A percentile compares a stretch with the other conserved stretches of the same genome.
These are phyloP conservation scores for Aureobasidium sp. DNA, from an alignment of 2,329 filamentous ascomycete species.

Conservation along the genomic window DNA sequence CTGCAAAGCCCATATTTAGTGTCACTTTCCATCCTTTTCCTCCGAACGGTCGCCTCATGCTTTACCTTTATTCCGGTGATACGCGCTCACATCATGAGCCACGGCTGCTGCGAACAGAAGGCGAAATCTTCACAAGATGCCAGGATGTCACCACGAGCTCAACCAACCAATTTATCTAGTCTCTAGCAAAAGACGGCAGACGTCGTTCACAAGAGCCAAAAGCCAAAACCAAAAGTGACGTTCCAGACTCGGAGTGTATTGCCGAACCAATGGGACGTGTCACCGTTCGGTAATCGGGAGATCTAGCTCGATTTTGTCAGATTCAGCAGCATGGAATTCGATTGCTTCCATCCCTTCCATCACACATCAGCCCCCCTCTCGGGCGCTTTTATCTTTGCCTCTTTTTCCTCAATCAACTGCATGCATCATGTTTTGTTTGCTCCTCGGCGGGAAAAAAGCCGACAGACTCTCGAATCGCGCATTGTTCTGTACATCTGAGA, in stretches of 20 bases:
- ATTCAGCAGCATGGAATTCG: neutral
- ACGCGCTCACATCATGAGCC: neutral
- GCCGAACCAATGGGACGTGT: neutral
- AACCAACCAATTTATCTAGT: neutral
- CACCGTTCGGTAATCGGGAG: conserved; percentile 6
- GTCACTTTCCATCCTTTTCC: neutral
- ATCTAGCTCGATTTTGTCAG: conserved; percentile 6
- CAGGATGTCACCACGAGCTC: neutral
- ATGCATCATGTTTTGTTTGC: neutral
- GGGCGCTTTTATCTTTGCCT: no score
- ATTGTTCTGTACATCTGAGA: neutral
- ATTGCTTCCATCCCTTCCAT: conserved; percentile 6
- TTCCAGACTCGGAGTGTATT: neutral
- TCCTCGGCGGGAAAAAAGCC: neutral
- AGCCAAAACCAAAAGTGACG: neutral
- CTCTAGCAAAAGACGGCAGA: neutral
- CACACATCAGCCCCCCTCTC: no score
- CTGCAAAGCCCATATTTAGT: neutral
- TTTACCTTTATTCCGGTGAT: neutral
- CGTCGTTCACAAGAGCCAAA: neutral
- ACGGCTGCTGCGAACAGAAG: no score
- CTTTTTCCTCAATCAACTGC: no score
- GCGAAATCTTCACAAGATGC: no score
- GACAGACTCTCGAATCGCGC: neutral
- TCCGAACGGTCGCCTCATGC: neutral